A percentile compares a stretch with the other conserved stretches of the same genome.
These are phyloP conservation scores for Sporothrix variecibatus DNA, from an alignment of 2,329 filamentous ascomycete genomes.

Conservation along the genomic window DNA sequence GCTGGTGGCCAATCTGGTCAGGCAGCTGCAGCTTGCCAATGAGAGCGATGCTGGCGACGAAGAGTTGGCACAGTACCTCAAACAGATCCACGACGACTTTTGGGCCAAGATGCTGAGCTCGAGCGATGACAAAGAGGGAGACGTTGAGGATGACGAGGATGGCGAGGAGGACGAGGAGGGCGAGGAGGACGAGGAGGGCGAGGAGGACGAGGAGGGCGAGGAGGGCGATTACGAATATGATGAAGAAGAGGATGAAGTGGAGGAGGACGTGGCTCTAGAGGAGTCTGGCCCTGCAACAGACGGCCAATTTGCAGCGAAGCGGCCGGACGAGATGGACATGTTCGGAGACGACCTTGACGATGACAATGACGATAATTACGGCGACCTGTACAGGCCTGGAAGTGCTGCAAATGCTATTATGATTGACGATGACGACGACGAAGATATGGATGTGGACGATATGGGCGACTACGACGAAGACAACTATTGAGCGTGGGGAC, in stretches of 20 bases:
- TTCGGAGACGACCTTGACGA: not conserved
- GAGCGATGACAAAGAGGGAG: conserved; percentile 50
- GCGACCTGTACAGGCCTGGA: not conserved
- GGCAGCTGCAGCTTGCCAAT: conserved; percentile 51
- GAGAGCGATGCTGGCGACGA: conserved; percentile 66
- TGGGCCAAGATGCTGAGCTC: conserved; percentile 64
- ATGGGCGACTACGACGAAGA: not conserved
- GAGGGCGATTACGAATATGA: not conserved
- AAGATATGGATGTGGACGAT: not conserved
- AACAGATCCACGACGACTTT: conserved; percentile 73
- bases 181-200: not conserved
- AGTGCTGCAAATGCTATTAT: not conserved
- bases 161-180: not conserved
- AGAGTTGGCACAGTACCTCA: conserved; percentile 64
- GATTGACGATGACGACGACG: not conserved
- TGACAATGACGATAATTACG: not conserved
- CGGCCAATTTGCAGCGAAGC: not conserved
- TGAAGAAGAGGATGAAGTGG: not conserved
- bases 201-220: not conserved
- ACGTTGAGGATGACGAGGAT: not conserved
- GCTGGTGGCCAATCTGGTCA: conserved; percentile 71
- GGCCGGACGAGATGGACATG: not conserved
- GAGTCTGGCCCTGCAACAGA: not conserved
- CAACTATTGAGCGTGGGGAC: not conserved
- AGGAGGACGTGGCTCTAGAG: not conserved